Evolutionary conservation across 805 yeast species (phyloP), one percentile per base, ranked within the genome.

Genomic region (Candida caryicola): DNA sequence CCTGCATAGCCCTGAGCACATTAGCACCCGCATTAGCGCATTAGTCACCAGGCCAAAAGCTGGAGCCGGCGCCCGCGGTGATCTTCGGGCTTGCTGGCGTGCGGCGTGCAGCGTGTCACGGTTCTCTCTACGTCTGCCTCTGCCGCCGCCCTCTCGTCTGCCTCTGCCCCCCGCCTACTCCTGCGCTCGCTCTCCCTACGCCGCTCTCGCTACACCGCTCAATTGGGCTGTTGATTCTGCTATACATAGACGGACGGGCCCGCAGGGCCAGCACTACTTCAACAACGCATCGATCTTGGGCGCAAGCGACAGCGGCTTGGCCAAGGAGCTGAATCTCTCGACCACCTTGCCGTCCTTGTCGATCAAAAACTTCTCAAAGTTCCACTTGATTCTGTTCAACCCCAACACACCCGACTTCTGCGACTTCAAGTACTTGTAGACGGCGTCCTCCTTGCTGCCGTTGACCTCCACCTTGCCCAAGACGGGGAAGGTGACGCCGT

Each of bases 401-500:
- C 73, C 73, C 50, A 69, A 54, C 9, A 65, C 37, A 2, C 82
- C 82, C 13, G 76, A 54, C 51, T 75, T 75, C 48, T 76, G 59
- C 29, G 65, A 52, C 71, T 93, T 91, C 60, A 91, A 74, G 69
- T 60, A 90, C 54, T 76, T 68, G 67, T 80, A 91, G 25, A 91
- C 89, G 14, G 91, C 87, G 57, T 85, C 90, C 14, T 87, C 80
- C 31, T 79, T 65, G 44, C 72, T 63, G 36, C 99, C 99, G 60
- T 91, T 93, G 50, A 93, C 98, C 29, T 90, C 89, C 43, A 89
- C 62, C 73, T 90, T 91, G 59, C 77, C 73, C 77, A 91, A 67
- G 23, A 91, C 75, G 21, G 96, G 96, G 82, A 93, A 91, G 13
- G 84, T 70, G 29, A 91, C 97, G 38, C 96, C 96, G 60, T 81